A percentile compares a stretch with the other conserved stretches of the same genome.
Evolutionary conservation across 2,329 filamentous ascomycete species (phyloP).

Genomic region (Paraphaeosphaeria minitans): DNA sequence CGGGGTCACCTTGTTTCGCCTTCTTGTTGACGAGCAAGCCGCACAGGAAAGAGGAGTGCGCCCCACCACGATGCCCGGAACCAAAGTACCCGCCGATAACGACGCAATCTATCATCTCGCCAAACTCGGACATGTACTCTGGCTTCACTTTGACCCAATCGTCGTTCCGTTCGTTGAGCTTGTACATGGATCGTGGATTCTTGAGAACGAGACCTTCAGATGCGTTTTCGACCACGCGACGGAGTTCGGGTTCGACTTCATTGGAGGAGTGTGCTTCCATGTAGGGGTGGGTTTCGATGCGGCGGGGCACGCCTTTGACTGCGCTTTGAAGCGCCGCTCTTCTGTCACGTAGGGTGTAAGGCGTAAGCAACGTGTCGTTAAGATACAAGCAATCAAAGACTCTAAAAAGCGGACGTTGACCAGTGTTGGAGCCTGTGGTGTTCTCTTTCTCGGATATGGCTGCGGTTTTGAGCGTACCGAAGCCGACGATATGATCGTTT

Average conservation of each 20-base stretch:
- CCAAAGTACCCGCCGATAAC: slow-evolving; percentile 94
- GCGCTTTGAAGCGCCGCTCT: slow-evolving; percentile 73
- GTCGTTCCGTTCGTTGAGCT: slow-evolving; percentile 86
- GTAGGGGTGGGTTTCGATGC: slow-evolving; percentile 83
- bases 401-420: slow-evolving; percentile 76
- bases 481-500: slow-evolving; percentile 81
- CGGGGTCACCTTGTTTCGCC: slow-evolving; percentile 60
- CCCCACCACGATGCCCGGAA: slow-evolving; percentile 81
- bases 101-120: slow-evolving; percentile 87
- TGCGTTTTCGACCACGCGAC: slow-evolving; percentile 81
- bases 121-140: slow-evolving; percentile 97
- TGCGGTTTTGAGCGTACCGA: slow-evolving; percentile 92
- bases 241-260: slow-evolving; percentile 78
- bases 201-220: slow-evolving; percentile 93
- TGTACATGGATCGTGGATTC: slow-evolving; percentile 86
- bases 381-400: slow-evolving; percentile 92
- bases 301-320: slow-evolving; percentile 71
- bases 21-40: slow-evolving; percentile 78
- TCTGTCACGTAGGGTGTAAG: slow-evolving; percentile 82
- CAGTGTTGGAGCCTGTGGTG: slow-evolving; percentile 60
- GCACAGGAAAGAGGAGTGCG: slow-evolving; percentile 85
- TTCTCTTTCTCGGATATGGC: slow-evolving; percentile 80
- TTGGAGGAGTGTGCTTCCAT: slow-evolving; percentile 67
- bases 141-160: slow-evolving; percentile 99
- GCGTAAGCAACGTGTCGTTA: slow-evolving; percentile 79